Percentiles rank a stretch among this genome's conserved stretches.
phyloP scores from a whole-genome alignment of 352 stramenopile species.

The Aphanomyces invadans region DNA sequence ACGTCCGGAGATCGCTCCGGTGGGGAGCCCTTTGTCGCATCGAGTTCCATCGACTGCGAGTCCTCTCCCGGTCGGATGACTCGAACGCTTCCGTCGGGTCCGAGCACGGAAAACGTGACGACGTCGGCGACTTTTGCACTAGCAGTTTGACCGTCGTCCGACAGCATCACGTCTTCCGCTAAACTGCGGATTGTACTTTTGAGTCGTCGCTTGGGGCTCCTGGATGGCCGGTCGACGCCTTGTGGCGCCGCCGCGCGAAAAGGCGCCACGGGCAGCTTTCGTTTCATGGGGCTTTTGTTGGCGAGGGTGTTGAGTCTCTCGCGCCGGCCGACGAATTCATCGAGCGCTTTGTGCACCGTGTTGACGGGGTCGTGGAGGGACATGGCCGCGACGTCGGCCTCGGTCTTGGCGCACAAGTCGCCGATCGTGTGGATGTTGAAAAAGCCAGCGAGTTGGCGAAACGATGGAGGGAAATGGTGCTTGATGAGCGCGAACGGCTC shows the following conservation, averaged over 20 bases:
- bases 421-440: constrained; percentile 67
- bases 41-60: constrained; percentile 34
- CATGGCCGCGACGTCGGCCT: constrained; percentile 48
- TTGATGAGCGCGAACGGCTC: constrained; percentile 46
- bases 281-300: constrained; percentile 20
- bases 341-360: constrained; percentile 45
- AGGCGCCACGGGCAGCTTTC: background rate
- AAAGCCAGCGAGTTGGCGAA: constrained; percentile 48
- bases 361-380: constrained; percentile 48
- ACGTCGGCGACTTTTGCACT: constrained; percentile 39
- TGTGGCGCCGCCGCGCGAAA: background rate
- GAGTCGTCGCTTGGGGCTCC: constrained; percentile 1
- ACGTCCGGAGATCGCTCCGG: constrained; percentile 35
- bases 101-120: constrained; percentile 48
- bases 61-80: constrained; percentile 50
- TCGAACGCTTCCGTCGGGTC: constrained; percentile 28
- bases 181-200: constrained; percentile 2
- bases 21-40: constrained; percentile 20
- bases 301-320: constrained; percentile 33
- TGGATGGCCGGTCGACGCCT: background rate
- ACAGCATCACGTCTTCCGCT: background rate
- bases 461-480: constrained; percentile 43
- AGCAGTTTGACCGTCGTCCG: constrained; percentile 11
- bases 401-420: constrained; percentile 43
- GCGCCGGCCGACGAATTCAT: constrained; percentile 43